Percentiles rank a stretch among this genome's conserved stretches.
Conservation (phyloP, 495 filamentous ascomycete genomes). For the Aspergillus homomorphus region DNA sequence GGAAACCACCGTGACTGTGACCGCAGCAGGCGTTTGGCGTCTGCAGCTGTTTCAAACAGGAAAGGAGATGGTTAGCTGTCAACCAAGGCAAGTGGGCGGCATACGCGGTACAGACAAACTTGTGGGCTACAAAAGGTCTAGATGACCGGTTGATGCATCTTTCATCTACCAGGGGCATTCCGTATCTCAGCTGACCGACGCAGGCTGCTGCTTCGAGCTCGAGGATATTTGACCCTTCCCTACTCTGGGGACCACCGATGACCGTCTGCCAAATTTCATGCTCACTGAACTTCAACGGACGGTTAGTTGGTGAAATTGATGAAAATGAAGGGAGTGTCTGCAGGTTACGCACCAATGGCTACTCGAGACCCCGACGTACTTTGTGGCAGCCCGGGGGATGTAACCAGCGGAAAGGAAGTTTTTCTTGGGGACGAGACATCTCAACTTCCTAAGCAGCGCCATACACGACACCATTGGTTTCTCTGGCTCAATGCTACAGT, state of each 20-base stretch:
- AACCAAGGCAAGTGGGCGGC: background rate
- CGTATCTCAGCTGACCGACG: no score
- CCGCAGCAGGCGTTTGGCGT: background rate
- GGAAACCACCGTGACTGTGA: background rate
- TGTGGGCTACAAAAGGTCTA: no score
- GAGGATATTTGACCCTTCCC: background rate
- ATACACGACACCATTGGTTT: background rate
- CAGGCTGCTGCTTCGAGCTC: no score
- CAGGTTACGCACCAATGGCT: background rate
- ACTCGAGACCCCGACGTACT: background rate
- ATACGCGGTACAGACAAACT: background rate
- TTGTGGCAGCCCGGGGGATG: background rate
- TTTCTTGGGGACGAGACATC: background rate
- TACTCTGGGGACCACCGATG: background rate
- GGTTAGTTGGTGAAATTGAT: background rate
- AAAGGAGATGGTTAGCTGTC: background rate
- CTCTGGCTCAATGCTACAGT: background rate
- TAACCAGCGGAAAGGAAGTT: background rate
- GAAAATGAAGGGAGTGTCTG: background rate
- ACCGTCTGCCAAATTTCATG: background rate
- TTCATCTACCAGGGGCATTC: no score
- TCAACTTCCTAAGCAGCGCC: background rate
- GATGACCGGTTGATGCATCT: no score
- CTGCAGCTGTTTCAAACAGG: background rate
- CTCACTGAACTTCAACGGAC: background rate